Conservation (phyloP, 139 green algal species). For the Haematococcus lacustris region DNA sequence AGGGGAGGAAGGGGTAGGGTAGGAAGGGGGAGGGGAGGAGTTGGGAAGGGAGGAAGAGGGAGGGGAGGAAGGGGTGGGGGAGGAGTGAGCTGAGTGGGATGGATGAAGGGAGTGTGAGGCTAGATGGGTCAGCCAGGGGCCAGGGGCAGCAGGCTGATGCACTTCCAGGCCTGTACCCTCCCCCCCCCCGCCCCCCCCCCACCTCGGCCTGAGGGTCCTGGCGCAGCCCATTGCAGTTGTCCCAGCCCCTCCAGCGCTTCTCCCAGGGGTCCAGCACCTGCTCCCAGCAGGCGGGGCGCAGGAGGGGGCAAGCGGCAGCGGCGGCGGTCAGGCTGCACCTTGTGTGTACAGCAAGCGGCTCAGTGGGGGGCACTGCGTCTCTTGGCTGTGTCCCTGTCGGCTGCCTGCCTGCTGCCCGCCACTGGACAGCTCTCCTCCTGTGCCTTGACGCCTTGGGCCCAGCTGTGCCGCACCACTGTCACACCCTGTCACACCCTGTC, state of each 20-base stretch:
- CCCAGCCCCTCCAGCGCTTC: constrained; percentile 34
- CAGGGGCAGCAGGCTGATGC: neutral
- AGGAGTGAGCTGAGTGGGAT: neutral
- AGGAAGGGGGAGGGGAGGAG: neutral
- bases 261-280: constrained; percentile 46
- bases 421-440: too few species aligned
- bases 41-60: neutral
- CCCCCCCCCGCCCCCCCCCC: constrained; percentile 3
- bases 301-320: too few species aligned
- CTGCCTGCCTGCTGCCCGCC: too few species aligned
- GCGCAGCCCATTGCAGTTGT: constrained; percentile 48
- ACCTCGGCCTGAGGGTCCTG: constrained; percentile 46
- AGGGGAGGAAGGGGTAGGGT: neutral
- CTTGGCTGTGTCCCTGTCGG: too few species aligned
- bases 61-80: neutral
- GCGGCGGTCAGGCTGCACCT: too few species aligned
- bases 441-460: too few species aligned
- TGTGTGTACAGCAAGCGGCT: too few species aligned
- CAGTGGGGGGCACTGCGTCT: too few species aligned
- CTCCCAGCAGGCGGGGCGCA: too few species aligned
- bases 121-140: neutral
- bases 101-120: neutral
- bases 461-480: too few species aligned
- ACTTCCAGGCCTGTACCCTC: neutral
- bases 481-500: too few species aligned